phyloP scores from a whole-genome alignment of 2,329 filamentous ascomycete species.

The Stagonosporopsis tanaceti region DNA sequence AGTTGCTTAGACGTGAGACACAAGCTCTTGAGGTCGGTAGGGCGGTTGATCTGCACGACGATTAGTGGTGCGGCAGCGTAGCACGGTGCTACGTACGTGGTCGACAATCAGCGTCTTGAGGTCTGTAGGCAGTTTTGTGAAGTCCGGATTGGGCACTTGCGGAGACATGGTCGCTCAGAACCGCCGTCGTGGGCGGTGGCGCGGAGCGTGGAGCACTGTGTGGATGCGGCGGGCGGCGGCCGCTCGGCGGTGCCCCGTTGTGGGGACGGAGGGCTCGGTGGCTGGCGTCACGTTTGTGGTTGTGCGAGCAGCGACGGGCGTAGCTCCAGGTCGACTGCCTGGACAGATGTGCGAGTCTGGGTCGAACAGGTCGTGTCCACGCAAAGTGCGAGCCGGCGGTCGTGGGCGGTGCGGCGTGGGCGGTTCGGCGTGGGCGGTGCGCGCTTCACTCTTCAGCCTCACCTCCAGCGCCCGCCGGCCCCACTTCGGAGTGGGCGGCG shows the following conservation, averaged over 20 bases:
- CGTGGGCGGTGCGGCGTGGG: neutral
- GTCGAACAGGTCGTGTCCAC: too few relatives aligned
- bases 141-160: constrained; percentile 16
- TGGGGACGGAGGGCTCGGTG: neutral
- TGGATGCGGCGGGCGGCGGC: constrained; percentile 4
- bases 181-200: neutral
- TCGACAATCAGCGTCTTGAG: constrained; percentile 51
- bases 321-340: neutral
- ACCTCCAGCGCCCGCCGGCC: too few relatives aligned
- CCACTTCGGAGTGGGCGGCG: too few relatives aligned
- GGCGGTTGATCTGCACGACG: constrained; percentile 51
- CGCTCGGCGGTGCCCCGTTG: constrained; percentile 3
- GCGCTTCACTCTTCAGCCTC: too few relatives aligned
- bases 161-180: constrained; percentile 33
- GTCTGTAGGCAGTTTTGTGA: constrained; percentile 49
- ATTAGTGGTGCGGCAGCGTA: constrained; percentile 5
- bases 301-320: neutral
- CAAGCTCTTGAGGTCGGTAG: constrained; percentile 57
- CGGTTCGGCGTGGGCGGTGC: neutral
- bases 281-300: neutral
- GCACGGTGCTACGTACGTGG: constrained; percentile 42
- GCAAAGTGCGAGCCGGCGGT: neutral
- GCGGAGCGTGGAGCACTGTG: constrained; percentile 1
- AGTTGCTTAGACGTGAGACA: constrained; percentile 58
- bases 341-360: neutral